Conservation (phyloP, 225 moss, liverwort and hornwort genomes). For the Physcomitrellopsis africana region DNA sequence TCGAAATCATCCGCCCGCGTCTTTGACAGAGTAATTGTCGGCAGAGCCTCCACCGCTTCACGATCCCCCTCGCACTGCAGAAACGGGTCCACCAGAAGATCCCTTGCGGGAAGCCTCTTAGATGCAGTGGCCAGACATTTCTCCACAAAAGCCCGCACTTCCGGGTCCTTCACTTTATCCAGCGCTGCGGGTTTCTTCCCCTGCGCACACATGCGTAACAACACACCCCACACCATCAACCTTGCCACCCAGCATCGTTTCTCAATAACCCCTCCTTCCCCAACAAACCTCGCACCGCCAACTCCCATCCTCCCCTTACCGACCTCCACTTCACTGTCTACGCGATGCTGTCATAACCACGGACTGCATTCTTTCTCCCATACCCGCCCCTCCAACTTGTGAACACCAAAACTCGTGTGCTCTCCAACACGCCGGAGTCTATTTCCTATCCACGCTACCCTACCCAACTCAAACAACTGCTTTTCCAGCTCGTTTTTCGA, state of each 20-base stretch:
- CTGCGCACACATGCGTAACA: slow-evolving; percentile 25
- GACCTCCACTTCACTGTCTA: too few relatives aligned
- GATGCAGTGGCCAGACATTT: slow-evolving; percentile 70
- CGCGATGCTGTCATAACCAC: too few relatives aligned
- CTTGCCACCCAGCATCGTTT: neutral
- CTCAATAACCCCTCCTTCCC: fast-evolving
- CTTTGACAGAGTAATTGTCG: slow-evolving; percentile 24
- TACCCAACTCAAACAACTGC: too few relatives aligned
- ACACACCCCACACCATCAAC: neutral
- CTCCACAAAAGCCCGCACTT: slow-evolving; percentile 63
- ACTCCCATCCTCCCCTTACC: too few relatives aligned
- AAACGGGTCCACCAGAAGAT: slow-evolving; percentile 74
- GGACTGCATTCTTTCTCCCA: too few relatives aligned
- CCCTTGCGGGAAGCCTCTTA: slow-evolving; percentile 62
- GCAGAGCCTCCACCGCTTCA: slow-evolving; percentile 32
- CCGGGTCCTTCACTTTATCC: slow-evolving; percentile 62
- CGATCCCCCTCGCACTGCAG: slow-evolving; percentile 46
- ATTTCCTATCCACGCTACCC: too few relatives aligned
- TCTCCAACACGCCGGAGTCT: too few relatives aligned
- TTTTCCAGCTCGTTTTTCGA: too few relatives aligned
- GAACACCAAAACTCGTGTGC: too few relatives aligned
- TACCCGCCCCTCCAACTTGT: too few relatives aligned
- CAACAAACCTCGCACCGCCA: too few relatives aligned
- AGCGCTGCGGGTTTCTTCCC: slow-evolving; percentile 75
- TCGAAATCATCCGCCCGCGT: slow-evolving; percentile 16